These are phyloP conservation scores for Sarocladium strictum DNA, from an alignment of 2,329 filamentous ascomycete genomes.

Conservation along the genomic window DNA sequence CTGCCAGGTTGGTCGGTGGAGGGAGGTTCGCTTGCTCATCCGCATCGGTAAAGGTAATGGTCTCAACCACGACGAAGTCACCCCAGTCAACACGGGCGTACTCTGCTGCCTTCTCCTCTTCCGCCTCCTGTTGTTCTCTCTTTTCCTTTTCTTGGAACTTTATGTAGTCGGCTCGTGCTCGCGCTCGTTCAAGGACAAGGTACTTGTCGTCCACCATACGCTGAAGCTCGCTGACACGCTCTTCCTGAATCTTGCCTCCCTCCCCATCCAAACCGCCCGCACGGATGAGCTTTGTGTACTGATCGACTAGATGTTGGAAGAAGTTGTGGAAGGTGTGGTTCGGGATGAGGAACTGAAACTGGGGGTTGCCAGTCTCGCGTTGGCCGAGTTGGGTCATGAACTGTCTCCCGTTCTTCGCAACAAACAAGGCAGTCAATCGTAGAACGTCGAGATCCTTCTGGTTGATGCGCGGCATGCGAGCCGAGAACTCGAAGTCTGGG, in stretches of 20 bases:
- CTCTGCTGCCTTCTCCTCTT: constrained; percentile 68
- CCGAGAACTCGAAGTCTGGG: constrained; percentile 84
- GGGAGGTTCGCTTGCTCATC: constrained; percentile 85
- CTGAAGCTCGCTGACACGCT: constrained; percentile 66
- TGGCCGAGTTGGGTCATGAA: constrained; percentile 90
- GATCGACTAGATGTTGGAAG: constrained; percentile 86
- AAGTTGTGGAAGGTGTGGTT: constrained; percentile 96
- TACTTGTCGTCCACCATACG: constrained; percentile 74
- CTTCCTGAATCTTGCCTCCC: constrained; percentile 62
- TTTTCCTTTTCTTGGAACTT: constrained; percentile 82
- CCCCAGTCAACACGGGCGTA: constrained; percentile 95
- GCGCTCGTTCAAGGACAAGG: constrained; percentile 72
- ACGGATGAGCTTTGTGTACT: constrained; percentile 77
- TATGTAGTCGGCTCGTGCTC: constrained; percentile 79
- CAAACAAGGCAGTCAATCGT: constrained; percentile 78
- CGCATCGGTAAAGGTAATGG: constrained; percentile 81
- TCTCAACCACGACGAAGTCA: constrained; percentile 94
- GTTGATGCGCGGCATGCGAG: constrained; percentile 95
- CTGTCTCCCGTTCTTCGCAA: constrained; percentile 84
- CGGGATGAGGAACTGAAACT: constrained; percentile 92
- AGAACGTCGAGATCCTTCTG: constrained; percentile 79
- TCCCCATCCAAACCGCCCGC: constrained; percentile 61
- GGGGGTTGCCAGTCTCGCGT: constrained; percentile 81
- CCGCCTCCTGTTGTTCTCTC: constrained; percentile 80
- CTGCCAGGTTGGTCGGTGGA: constrained; percentile 80